Base-by-base conservation (phyloP, 805 yeast genomes). In the Starmerella khaoyaiensis region DNA sequence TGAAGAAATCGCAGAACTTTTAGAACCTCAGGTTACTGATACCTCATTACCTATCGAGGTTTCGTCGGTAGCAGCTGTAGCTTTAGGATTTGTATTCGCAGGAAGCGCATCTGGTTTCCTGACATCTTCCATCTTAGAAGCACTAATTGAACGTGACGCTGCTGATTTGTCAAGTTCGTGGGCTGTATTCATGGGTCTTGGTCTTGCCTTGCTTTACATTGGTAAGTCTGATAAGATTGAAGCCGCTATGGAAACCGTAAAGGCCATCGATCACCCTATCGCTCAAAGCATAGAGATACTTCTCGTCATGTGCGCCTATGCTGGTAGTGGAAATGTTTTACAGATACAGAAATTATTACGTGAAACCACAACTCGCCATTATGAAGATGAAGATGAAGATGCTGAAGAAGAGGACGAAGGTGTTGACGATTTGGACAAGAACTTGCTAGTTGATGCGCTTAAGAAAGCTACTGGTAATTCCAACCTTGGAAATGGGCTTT, bases 271-370 rank as follows among this genome's bases (percentile, higher is more conserved):
- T 49, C 96, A 87, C 56, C 96, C 96, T 28, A 77, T 90, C 54
- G 76, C 90, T 20, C 76, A 80, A 49, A 79, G 93, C 31, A 72
- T 86, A 55, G 90, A 82, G 59, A 90, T 84, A 12, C 67, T 90
- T 53, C 84, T 93, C 23, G 83, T 79, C 45, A 79, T 86, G 36
- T 81, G 96, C 63, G 93, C 97, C 4, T 86, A 79, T 62, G 93
- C 95, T 9, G 98, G 97, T 45, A 83, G 97, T 27, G 98, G 98
- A 49, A 90, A 90, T 57, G 98, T 90, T 22, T 69, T 90, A 45
- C 90, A 86, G 63, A 80, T 90, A 45, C 98, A 90, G 64, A 75
- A 82, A 26, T 67, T 90, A 54, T 70, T 87, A 52, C 93, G 83
- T 52, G 83, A 84, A 70, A 73, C 90, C 55, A 79, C 93, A 5